Base-by-base conservation (phyloP, 169 alveolate species). In the Amoebophrya sp. region DNA sequence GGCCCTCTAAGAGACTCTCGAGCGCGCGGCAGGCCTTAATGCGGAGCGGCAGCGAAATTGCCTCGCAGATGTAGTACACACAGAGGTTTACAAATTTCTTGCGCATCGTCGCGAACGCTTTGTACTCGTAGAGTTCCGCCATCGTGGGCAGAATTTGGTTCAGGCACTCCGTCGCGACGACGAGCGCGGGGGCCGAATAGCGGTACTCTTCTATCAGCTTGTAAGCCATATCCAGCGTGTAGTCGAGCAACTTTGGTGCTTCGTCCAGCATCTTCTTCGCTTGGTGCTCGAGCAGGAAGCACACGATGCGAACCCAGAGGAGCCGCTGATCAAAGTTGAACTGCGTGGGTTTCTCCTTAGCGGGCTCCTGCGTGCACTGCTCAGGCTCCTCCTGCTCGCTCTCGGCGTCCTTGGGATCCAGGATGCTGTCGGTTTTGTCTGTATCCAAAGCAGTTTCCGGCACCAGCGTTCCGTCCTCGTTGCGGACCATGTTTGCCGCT, bases 51-150 rank as follows among this genome's bases (percentile, higher is more conserved):
- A 66, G 35, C 83, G 83, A 66, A 25, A 66, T 66, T 3, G 83
- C 83, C 83, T 66, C 83, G 83, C 83, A 66, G 83, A 66, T n/a
- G 83, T 66, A 66, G 83, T 12, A 66, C 32, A 66, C 83, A 25
- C 83, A 66, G 7, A 66, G 83, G 35, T 66, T 66, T 25, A 25
- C 83, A 25, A 66, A 66, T 25, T 66, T 66, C 83, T 66, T 66
- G 35, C 83, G 12, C 83, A 66, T 12, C 35, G 2, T 66, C 83
- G 83, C 29, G 35, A 66, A 66, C 35, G 83, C 83, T 25, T 66
- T 66, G 83, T 66, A 66, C 35, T 66, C 83, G 83, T 66, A 66
- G 32, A 66, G 35, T n/a, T 66, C 18, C 32, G 83, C 12, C 39
- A 66, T n/a, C 83, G 1, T 25, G 38, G 83, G 83, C 35, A 66